Conservation (phyloP, 352 stramenopile species). For the Thalassiosira livingstoniorum region DNA sequence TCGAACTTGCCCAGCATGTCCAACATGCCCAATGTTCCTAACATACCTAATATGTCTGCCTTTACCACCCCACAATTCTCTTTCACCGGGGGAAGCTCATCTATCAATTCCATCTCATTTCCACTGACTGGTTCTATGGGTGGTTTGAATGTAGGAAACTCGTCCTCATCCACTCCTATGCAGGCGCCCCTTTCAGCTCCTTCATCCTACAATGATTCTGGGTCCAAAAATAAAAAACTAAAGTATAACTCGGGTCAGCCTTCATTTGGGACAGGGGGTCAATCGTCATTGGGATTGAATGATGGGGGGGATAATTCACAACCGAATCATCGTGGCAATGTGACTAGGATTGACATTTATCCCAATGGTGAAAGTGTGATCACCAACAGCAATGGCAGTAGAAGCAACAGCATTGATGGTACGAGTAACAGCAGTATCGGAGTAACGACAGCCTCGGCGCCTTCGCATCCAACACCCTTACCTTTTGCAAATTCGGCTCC, state of each 20-base stretch:
- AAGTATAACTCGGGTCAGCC: not conserved
- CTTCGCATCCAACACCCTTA: not conserved
- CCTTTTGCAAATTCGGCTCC: conserved; percentile 3
- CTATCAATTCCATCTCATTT: not conserved
- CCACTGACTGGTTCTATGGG: not conserved
- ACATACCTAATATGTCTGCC: not conserved
- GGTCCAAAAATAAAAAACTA: conserved; percentile 10
- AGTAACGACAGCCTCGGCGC: not conserved
- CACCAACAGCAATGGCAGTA: too few relatives aligned
- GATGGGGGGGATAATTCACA: too few relatives aligned
- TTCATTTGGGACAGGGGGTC: too few relatives aligned
- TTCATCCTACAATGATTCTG: not conserved
- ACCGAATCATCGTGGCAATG: not conserved
- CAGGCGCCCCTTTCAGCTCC: not conserved
- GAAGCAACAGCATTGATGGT: too few relatives aligned
- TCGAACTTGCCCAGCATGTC: too few relatives aligned
- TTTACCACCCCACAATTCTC: not conserved
- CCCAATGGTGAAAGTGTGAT: too few relatives aligned
- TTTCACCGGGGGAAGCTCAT: not conserved
- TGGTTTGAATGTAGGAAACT: not conserved
- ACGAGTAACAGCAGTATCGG: too few relatives aligned
- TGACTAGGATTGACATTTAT: too few relatives aligned
- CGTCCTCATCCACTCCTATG: not conserved
- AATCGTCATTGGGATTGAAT: too few relatives aligned
- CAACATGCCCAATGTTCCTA: too few relatives aligned